Evolutionary conservation across 208 protist species (phyloP).

Genomic region (Trypanosoma avium): DNA sequence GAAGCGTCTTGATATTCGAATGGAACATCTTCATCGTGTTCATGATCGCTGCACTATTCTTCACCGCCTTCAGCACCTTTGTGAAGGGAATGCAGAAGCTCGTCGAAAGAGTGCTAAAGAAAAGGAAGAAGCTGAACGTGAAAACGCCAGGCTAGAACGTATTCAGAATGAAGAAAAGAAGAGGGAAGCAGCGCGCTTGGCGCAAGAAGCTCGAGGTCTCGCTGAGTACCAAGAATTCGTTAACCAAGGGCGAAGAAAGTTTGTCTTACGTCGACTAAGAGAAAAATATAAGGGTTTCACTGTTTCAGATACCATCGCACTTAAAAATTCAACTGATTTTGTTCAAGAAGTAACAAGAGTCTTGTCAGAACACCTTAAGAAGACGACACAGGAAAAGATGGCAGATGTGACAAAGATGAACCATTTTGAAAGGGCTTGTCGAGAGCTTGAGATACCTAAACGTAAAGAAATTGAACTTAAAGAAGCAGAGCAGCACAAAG

Average conservation of each 20-base stretch:
- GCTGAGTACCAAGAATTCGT: constrained; percentile 59
- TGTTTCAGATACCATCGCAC: constrained; percentile 48
- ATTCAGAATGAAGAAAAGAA: constrained; percentile 54
- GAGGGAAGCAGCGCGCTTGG: constrained; percentile 34
- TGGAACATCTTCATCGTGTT: constrained; percentile 38
- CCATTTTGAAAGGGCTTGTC: constrained; percentile 72
- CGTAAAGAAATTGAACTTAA: constrained; percentile 47
- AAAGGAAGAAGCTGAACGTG: constrained; percentile 31
- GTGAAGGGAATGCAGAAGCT: constrained; percentile 33
- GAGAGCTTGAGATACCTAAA: constrained; percentile 68
- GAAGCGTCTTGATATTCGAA: constrained; percentile 20
- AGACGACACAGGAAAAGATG: constrained; percentile 40
- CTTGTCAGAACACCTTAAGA: constrained; percentile 55
- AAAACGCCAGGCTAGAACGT: constrained; percentile 40
- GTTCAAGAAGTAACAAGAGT: constrained; percentile 68
- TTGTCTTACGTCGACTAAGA: constrained; percentile 56
- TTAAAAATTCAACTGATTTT: constrained; percentile 54
- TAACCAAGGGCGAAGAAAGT: constrained; percentile 59
- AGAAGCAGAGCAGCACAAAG: constrained; percentile 53
- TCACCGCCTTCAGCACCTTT: constrained; percentile 42
- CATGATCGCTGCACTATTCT: constrained; percentile 38
- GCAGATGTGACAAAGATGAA: constrained; percentile 64
- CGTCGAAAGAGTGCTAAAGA: constrained; percentile 38
- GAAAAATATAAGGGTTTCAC: constrained; percentile 77
- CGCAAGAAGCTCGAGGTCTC: constrained; percentile 44